Conservation (phyloP, 345 rosid species). For the Lenwebbia sp. region DNA sequence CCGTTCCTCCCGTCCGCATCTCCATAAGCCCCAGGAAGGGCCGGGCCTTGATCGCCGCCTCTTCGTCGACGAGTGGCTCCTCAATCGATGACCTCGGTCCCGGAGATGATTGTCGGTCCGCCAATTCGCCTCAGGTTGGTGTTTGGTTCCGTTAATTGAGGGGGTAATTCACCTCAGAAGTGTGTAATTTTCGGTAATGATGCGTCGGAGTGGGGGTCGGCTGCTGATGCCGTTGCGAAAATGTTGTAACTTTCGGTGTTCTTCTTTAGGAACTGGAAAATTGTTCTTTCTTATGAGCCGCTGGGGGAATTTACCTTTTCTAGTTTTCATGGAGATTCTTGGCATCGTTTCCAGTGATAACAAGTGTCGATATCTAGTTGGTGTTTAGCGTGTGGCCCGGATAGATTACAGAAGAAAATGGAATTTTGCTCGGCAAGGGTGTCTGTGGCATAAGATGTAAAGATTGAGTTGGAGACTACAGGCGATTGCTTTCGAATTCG, state of each 20-base stretch:
- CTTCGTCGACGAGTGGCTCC: slow-evolving; percentile 18
- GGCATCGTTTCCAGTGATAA: background rate
- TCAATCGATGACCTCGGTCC: slow-evolving; percentile 35
- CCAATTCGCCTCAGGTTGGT: slow-evolving; percentile 37
- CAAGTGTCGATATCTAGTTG: background rate
- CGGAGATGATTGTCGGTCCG: slow-evolving; percentile 13
- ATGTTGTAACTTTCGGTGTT: background rate
- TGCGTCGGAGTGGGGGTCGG: background rate
- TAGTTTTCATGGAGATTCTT: background rate
- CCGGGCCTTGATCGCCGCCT: slow-evolving; percentile 12
- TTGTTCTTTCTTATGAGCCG: background rate
- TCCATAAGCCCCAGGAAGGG: slow-evolving; percentile 10
- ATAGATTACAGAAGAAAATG: background rate
- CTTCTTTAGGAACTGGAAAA: background rate
- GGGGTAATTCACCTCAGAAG: background rate
- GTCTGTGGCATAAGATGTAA: background rate
- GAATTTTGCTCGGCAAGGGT: background rate
- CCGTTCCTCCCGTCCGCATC: background rate
- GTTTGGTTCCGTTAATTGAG: background rate
- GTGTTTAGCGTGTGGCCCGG: background rate
- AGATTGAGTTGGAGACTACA: background rate
- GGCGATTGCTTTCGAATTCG: background rate
- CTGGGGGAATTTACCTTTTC: background rate
- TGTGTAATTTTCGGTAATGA: background rate
- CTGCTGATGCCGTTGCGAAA: background rate